Base-by-base conservation (phyloP, 2,329 filamentous ascomycete species). In the Verruconis gallopava region DNA sequence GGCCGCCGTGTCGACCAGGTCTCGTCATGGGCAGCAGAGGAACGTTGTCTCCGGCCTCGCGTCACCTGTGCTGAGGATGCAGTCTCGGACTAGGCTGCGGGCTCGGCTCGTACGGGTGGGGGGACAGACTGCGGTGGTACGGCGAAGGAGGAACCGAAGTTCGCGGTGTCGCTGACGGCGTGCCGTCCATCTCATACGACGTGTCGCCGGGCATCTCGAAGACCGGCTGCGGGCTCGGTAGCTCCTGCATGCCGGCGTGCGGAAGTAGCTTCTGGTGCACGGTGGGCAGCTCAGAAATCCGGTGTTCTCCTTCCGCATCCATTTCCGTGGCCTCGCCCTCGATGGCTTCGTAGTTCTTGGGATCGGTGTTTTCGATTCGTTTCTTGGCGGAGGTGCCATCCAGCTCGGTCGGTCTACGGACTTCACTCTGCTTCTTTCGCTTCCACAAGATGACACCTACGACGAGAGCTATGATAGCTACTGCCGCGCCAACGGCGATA, bases 401-500 rank as follows among this genome's bases (percentile, higher is more conserved):
- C 6, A 36, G 18, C 18, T 36, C 33, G 15, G 33, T 17, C 18
- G 33, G 6, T 15, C 17, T 36, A 17, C 13, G 11, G 6, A 11
- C 13, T 36, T 36, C 13, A 6, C 19, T 21, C n/a, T 37, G 21
- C 3, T 36, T 40, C 21, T 34, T 28, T 13, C 30, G 12, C 5
- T 22, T 15, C 38, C 38, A 45, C 11, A 40, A 42, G 40, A 45
- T 5, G 11, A 33, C 12, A 11, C 21, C 43, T 6, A 32, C 43
- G 6, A 44, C 5, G 11, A 20, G 14, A 17, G 33, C 5, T 6
- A 45, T 37, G 21, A 22, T 6, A 15, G 36, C 3, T 6, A 43
- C 21, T n/a, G 19, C 38, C n/a, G 14, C 44, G n/a, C 36, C 44
- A 12, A 46, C 38, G 14, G 21, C 44, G 18, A 47, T 47, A 20